These are phyloP conservation scores for Stemphylium vesicarium DNA, from an alignment of 2,329 filamentous ascomycete species.

Conservation along the genomic window DNA sequence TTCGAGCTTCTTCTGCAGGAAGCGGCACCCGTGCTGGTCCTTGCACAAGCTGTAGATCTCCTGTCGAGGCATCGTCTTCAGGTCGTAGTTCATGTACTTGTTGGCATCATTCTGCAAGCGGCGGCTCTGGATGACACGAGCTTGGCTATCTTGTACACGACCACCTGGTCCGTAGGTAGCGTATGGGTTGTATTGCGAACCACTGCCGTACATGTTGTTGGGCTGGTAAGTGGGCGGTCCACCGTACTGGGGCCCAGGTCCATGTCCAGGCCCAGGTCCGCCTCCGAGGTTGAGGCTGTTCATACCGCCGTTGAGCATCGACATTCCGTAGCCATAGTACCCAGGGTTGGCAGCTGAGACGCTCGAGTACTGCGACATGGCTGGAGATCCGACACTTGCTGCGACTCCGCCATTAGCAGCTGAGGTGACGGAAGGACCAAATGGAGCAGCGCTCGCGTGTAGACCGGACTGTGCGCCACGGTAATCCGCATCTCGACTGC, in stretches of 20 bases:
- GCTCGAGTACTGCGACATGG: slow-evolving; percentile 43
- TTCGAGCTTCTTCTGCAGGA: slow-evolving; percentile 95
- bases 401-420: slow-evolving; percentile 29
- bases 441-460: slow-evolving; percentile 80
- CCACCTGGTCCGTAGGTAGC: slow-evolving; percentile 48
- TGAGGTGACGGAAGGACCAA: slow-evolving; percentile 67
- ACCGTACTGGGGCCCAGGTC: slow-evolving; percentile 49
- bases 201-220: slow-evolving; percentile 33
- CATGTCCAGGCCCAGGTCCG: background rate
- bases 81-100: slow-evolving; percentile 80
- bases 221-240: slow-evolving; percentile 32
- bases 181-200: slow-evolving; percentile 39
- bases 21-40: slow-evolving; percentile 97
- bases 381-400: slow-evolving; percentile 37
- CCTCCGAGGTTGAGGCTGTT: slow-evolving; percentile 60
- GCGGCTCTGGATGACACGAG: slow-evolving; percentile 76
- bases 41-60: slow-evolving; percentile 93
- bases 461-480: slow-evolving; percentile 73
- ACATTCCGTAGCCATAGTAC: slow-evolving; percentile 63
- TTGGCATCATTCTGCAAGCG: slow-evolving; percentile 72
- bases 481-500: slow-evolving; percentile 56
- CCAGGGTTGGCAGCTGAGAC: slow-evolving; percentile 28
- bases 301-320: slow-evolving; percentile 72
- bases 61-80: slow-evolving; percentile 76
- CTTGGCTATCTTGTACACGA: slow-evolving; percentile 74